Base-by-base conservation (phyloP, 768 basidiomycete species). In the Peribolospora kevripleyi region DNA sequence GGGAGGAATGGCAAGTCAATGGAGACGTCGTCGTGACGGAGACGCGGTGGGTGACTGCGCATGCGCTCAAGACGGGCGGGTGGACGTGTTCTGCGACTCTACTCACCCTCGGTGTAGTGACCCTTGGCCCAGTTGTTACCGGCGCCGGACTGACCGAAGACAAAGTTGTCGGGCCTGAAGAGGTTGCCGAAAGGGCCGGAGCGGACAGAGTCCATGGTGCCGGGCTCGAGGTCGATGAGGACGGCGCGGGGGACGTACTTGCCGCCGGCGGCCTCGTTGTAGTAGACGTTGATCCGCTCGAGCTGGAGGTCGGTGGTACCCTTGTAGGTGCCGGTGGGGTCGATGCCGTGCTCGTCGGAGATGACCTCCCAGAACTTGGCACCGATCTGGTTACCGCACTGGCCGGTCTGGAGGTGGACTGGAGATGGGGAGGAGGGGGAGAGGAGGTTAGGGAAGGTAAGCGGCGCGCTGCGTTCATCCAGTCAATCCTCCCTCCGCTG, bases 101-200 rank as follows among this genome's bases (percentile, higher is more conserved):
- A 82, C 85, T 77, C 66, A 87, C 64, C 65, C 54, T 68, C 67
- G 55, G 68, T 68, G 65, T 68, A 69, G 57, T 69, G 68, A 62
- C 91, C 91, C 81, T 97, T 98, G 36, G 93, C 91, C 93, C 93
- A 97, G 74, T 97, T 97, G 79, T 98, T 95, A 66, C 91, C 90
- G 63, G 88, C 91, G 69, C 80, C 87, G 14, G 55, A 57, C 71
- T 97, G 91, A 55, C 88, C 91, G 61, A 90, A 93, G 65, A 95
- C 87, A 66, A 91, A 91, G 76, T 93, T 95, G 72, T 93, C 90
- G 43, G 90, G 90, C 25, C 59, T 37, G 51, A 60, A 60, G 8
- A 60, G 79, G 60, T 72, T 72, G 65, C 90, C 88, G 54, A 91
- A 76, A 62, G 86, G 84, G 52, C 85, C 84, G 52, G 82, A 81